Evolutionary conservation across 2,329 filamentous ascomycete genomes (phyloP), one percentile per base, ranked within the genome.

Genomic region (Uncinocarpus reesii): DNA sequence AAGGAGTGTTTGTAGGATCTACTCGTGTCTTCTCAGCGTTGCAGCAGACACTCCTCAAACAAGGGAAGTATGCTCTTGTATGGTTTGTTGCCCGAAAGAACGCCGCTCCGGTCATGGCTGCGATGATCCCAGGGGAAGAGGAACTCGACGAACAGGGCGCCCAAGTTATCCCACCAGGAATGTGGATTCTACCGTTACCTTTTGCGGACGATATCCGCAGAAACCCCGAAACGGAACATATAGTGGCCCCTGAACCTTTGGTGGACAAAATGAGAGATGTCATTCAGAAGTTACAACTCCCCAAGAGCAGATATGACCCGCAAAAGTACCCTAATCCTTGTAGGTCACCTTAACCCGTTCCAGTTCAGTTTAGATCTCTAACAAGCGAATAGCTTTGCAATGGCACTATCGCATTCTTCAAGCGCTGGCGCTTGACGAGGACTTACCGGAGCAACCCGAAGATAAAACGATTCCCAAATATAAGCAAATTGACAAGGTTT

Each of bases 321-420:
- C 71, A 73, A 1, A 92, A 84, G 60, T 96, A 95, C 59, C 86
- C 92, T 0, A 98, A 98, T 53, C 88, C 89, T 7, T 62, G 69
- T 69, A 57, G 53, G 66, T 54, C n/a, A 10, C 4, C 26, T 16
- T 16, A 20, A n/a, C 18, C 26, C 20, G 13, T 20, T 10, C 10
- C 11, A 10, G 13, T 18, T 23, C 11, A 10, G 13, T 16, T 34
- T 15, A n/a, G 16, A 32, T 7, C 7, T 49, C 37, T 55, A 42
- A 55, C 18, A 13, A 15, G 32, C 42, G 11, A 5, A 49, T 44
- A 61, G 78, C 85, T 7, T 73, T 98, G 20, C 92, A 98, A 67
- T 98, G 90, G 89, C 92, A 96, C 69, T 98, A 96, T 71, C 83
- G 80, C 53, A 94, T 98, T 38, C 71, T 98, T 0, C 92, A 98